Conservation (phyloP, 768 basidiomycete species). For the Hygrophoropsis aurantiaca region DNA sequence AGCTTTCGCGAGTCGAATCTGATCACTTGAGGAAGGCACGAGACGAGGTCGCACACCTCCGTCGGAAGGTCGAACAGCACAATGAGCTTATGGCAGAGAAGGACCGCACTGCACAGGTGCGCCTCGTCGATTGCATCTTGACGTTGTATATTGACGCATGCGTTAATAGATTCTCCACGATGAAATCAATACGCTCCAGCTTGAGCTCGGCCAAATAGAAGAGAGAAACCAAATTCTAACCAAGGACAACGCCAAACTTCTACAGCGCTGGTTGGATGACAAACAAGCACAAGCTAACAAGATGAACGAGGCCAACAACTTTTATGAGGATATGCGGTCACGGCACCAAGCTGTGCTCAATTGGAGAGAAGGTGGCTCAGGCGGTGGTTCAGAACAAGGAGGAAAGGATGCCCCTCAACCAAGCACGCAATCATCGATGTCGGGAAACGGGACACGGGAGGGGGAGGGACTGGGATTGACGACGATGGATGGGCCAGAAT, state of each 20-base stretch:
- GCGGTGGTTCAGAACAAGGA: slow-evolving; percentile 1
- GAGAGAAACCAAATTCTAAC: slow-evolving; percentile 84
- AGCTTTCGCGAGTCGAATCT: slow-evolving; percentile 75
- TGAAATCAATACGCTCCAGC: slow-evolving; percentile 87
- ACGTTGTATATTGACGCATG: not conserved
- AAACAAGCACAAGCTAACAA: slow-evolving; percentile 91
- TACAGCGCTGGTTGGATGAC: slow-evolving; percentile 95
- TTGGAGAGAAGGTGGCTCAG: slow-evolving; percentile 48
- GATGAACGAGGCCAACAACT: slow-evolving; percentile 92
- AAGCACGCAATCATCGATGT: slow-evolving; percentile 33
- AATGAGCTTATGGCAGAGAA: slow-evolving; percentile 85
- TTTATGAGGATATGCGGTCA: slow-evolving; percentile 85
- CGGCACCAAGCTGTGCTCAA: slow-evolving; percentile 61
- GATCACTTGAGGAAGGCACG: slow-evolving; percentile 76
- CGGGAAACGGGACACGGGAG: slow-evolving; percentile 45
- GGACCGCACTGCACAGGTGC: slow-evolving; percentile 84
- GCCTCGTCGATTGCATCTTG: slow-evolving; percentile 7
- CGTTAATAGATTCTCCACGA: slow-evolving; percentile 80
- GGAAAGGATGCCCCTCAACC: slow-evolving; percentile 31
- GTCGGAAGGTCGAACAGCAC: slow-evolving; percentile 81
- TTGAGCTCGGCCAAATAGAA: slow-evolving; percentile 89
- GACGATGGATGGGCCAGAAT: slow-evolving; percentile 71
- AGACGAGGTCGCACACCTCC: slow-evolving; percentile 70
- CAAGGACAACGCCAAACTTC: slow-evolving; percentile 91
- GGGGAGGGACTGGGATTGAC: slow-evolving; percentile 35